These are phyloP conservation scores for Collybia nuda DNA, from an alignment of 768 basidiomycete genomes.

Conservation along the genomic window DNA sequence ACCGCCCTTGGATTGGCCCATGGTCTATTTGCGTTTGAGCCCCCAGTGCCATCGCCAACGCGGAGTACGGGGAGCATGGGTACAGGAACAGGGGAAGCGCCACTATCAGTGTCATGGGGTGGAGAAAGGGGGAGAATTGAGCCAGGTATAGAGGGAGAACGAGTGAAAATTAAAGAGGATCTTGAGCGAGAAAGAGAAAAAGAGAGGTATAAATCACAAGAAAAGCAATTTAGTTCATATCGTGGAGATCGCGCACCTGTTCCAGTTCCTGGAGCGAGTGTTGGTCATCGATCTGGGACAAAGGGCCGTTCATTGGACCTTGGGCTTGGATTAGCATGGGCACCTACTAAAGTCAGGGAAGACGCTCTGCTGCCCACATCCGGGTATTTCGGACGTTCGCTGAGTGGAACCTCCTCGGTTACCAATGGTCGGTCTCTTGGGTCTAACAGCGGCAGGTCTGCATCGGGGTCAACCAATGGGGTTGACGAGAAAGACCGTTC, in stretches of 20 bases:
- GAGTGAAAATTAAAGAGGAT: slow-evolving; percentile 13
- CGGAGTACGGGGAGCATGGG: slow-evolving; percentile 29
- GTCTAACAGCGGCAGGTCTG: slow-evolving; percentile 10
- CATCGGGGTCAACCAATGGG: slow-evolving; percentile 23
- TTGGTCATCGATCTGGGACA: slow-evolving; percentile 41
- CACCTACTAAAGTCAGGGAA: slow-evolving; percentile 64
- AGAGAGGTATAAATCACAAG: slow-evolving; percentile 24
- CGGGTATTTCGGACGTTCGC: slow-evolving; percentile 32
- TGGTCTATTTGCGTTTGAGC: slow-evolving; percentile 68
- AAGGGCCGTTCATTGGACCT: slow-evolving; percentile 76
- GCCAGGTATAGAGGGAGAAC: slow-evolving; percentile 3
- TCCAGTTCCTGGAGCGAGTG: slow-evolving; percentile 27
- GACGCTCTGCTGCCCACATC: slow-evolving; percentile 59
- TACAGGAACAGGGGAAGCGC: slow-evolving; percentile 14
- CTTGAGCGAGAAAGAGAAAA: slow-evolving; percentile 28
- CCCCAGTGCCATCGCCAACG: slow-evolving; percentile 55
- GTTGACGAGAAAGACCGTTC: slow-evolving; percentile 26
- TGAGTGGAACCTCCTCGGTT: slow-evolving; percentile 26
- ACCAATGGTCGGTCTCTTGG: slow-evolving; percentile 12
- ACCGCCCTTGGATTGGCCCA: slow-evolving; percentile 44
- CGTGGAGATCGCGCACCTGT: slow-evolving; percentile 31
- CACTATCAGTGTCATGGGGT: slow-evolving; percentile 17
- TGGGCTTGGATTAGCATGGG: slow-evolving; percentile 70
- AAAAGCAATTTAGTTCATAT: slow-evolving; percentile 14
- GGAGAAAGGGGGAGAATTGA: slow-evolving; percentile 15